Conservation (phyloP, 345 rosid genomes). For the Cardamine chenopodiifolia region DNA sequence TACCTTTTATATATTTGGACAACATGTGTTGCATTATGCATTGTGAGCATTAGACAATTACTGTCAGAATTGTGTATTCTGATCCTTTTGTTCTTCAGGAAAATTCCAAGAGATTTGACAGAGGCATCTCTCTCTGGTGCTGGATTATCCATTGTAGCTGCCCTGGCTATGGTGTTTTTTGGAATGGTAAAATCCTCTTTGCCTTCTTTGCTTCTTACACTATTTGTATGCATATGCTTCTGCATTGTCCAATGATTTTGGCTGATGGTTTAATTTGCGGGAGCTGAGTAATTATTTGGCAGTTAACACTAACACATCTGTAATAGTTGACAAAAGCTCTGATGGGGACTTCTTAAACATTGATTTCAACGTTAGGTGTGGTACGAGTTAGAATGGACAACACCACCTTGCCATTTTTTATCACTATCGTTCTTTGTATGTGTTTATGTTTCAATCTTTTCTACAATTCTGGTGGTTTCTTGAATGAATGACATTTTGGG, state of each 20-base stretch:
- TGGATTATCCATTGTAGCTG: conserved; percentile 81
- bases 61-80: background rate
- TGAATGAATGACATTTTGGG: background rate
- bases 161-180: conserved; percentile 77
- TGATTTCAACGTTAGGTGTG: conserved; percentile 81
- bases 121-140: conserved; percentile 95
- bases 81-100: conserved; percentile 52
- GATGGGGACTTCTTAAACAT: conserved; percentile 82
- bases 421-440: background rate
- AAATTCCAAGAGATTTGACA: conserved; percentile 95
- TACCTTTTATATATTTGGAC: background rate
- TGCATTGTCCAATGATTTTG: background rate
- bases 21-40: background rate
- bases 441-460: background rate
- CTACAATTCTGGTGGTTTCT: background rate
- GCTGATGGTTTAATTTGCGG: conserved; percentile 44
- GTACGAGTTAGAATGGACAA: background rate
- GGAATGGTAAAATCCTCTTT: conserved; percentile 66
- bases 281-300: conserved; percentile 77
- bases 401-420: background rate
- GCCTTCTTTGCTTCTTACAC: background rate
- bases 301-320: conserved; percentile 64
- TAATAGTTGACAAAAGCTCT: conserved; percentile 81
- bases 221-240: background rate
- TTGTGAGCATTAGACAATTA: background rate